Evolutionary conservation across 2,329 filamentous ascomycete species (phyloP).

Genomic region (Botrytis paeoniae): DNA sequence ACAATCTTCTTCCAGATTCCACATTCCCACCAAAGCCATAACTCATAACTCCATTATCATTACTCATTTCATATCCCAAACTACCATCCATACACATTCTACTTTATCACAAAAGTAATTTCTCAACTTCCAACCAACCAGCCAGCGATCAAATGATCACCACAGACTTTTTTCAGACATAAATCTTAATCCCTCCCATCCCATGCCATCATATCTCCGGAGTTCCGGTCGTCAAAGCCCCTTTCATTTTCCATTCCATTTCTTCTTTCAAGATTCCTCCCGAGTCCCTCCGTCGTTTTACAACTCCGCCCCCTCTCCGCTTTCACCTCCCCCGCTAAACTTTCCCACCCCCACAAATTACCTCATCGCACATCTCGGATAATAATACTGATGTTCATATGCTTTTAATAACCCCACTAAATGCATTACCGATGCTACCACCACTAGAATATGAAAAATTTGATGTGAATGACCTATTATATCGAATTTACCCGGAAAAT

Average conservation of each 20-base stretch:
- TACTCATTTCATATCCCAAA: background rate
- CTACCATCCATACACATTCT: background rate
- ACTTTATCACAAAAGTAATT: background rate
- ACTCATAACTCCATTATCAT: background rate
- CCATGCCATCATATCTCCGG: background rate
- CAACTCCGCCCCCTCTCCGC: no score
- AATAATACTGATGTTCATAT: conserved; percentile 15
- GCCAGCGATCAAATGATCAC: background rate
- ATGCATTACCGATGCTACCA: conserved; percentile 23
- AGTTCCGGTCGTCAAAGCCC: background rate
- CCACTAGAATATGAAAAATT: conserved; percentile 30
- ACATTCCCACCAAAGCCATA: background rate
- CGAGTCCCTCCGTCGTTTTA: background rate
- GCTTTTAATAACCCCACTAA: conserved; percentile 12
- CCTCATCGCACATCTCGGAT: conserved; percentile 8
- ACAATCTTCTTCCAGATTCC: no score
- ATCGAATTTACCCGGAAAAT: conserved; percentile 28
- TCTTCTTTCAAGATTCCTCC: background rate
- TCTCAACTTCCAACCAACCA: background rate
- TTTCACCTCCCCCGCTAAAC: no score
- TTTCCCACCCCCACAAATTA: background rate
- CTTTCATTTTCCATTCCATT: background rate
- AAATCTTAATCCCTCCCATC: background rate
- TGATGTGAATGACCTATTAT: conserved; percentile 29
- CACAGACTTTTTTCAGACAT: background rate